Evolutionary conservation across 1,284 basidiomycete genomes (phyloP).

Genomic region (Malassezia vespertilionis): DNA sequence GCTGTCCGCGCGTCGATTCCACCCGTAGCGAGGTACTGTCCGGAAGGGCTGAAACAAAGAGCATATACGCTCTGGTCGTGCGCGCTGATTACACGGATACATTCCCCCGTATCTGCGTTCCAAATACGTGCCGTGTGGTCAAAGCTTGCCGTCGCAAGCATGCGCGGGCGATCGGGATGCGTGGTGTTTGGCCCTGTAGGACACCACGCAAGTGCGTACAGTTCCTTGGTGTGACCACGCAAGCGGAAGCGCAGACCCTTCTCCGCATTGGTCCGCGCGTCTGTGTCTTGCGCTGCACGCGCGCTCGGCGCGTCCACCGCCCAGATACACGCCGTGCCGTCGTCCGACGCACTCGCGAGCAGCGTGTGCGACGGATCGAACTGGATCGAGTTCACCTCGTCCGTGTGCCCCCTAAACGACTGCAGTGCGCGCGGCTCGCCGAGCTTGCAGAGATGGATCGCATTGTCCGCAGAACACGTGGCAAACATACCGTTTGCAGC

Average conservation of each 20-base stretch:
- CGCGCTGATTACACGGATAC: slow-evolving; percentile 32
- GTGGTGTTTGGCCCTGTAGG: slow-evolving; percentile 31
- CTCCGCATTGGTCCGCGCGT: slow-evolving; percentile 5
- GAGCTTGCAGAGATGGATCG: slow-evolving; percentile 38
- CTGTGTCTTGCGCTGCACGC: slow-evolving; percentile 1
- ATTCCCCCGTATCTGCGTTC: slow-evolving; percentile 43
- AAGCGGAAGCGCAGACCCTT: slow-evolving; percentile 27
- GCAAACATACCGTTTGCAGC: slow-evolving; percentile 38
- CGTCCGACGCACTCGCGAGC: slow-evolving; percentile 42
- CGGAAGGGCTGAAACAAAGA: slow-evolving; percentile 38
- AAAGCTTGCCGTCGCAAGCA: slow-evolving; percentile 43
- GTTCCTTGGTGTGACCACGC: slow-evolving; percentile 39
- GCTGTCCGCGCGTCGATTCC: slow-evolving; percentile 39
- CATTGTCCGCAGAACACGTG: slow-evolving; percentile 44
- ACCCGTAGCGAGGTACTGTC: slow-evolving; percentile 39
- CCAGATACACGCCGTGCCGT: slow-evolving; percentile 40
- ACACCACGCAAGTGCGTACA: slow-evolving; percentile 43
- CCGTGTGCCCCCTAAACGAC: slow-evolving; percentile 38
- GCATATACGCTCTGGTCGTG: slow-evolving; percentile 44
- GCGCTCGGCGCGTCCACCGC: slow-evolving; percentile 23
- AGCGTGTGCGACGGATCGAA: slow-evolving; percentile 44
- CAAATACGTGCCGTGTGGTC: slow-evolving; percentile 43
- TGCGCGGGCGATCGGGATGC: slow-evolving; percentile 32
- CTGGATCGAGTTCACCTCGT: slow-evolving; percentile 46
- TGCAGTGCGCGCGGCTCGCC: slow-evolving; percentile 42